Evolutionary conservation across 768 basidiomycete genomes (phyloP).

Genomic region (Tylopilus sp.): DNA sequence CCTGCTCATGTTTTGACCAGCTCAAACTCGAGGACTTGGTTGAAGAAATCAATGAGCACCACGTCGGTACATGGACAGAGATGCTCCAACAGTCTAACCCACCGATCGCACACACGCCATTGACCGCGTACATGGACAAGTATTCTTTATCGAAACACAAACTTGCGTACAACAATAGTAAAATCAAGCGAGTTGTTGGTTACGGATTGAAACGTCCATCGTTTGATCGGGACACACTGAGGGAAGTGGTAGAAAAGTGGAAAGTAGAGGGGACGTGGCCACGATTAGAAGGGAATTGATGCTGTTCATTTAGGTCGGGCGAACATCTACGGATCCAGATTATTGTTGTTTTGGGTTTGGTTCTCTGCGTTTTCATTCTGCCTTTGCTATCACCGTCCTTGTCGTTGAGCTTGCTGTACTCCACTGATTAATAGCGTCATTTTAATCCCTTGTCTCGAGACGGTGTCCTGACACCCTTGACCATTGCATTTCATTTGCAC

Average conservation of each 20-base stretch:
- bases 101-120: slow-evolving; percentile 64
- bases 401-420: slow-evolving; percentile 24
- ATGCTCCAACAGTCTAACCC: slow-evolving; percentile 73
- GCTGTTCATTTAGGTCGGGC: neutral
- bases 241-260: slow-evolving; percentile 77
- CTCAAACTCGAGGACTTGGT: slow-evolving; percentile 65
- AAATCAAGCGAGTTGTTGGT: slow-evolving; percentile 70
- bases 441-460: slow-evolving; percentile 14
- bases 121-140: slow-evolving; percentile 78
- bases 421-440: slow-evolving; percentile 24
- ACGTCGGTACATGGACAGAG: slow-evolving; percentile 78
- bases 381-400: slow-evolving; percentile 2
- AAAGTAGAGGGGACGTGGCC: slow-evolving; percentile 59
- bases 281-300: slow-evolving; percentile 18
- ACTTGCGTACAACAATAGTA: slow-evolving; percentile 64
- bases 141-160: slow-evolving; percentile 67
- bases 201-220: slow-evolving; percentile 62
- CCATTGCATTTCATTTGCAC: neutral
- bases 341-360: slow-evolving; percentile 18
- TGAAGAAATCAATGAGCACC: slow-evolving; percentile 83
- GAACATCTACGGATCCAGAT: slow-evolving; percentile 13
- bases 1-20: slow-evolving; percentile 31
- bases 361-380: slow-evolving; percentile 11
- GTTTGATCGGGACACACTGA: slow-evolving; percentile 57
- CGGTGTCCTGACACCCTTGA: neutral